Conservation (phyloP, 805 yeast species). For the Clavispora asparagi region DNA sequence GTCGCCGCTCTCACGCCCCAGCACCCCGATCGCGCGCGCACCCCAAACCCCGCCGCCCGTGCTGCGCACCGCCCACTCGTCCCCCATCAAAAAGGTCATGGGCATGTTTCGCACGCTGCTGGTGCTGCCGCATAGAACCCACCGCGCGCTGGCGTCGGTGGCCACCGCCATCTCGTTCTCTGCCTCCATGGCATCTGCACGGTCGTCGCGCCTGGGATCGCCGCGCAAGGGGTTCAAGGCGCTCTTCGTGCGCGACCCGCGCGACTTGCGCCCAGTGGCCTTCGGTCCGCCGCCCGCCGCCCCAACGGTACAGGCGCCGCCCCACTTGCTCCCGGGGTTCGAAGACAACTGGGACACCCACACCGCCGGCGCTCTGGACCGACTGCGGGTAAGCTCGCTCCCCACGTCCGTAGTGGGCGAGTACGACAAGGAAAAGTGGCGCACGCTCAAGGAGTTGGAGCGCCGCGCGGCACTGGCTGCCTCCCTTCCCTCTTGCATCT, state of each 20-base stretch:
- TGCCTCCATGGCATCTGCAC: conserved; percentile 22
- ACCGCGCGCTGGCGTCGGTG: conserved; percentile 14
- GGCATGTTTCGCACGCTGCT: conserved; percentile 13
- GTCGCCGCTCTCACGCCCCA: neutral
- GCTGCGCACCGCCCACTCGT: conserved; percentile 3
- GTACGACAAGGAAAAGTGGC: conserved; percentile 65
- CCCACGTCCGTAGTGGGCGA: conserved; percentile 60
- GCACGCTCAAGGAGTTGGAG: conserved; percentile 39
- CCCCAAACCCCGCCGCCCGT: neutral
- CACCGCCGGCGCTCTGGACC: conserved; percentile 28
- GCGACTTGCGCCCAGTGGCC: neutral
- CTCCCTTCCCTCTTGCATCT: neutral
- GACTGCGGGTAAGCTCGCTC: conserved; percentile 38
- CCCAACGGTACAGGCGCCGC: neutral
- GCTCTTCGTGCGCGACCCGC: conserved; percentile 6
- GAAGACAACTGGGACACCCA: conserved; percentile 24
- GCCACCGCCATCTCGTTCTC: conserved; percentile 24
- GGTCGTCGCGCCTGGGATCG: conserved; percentile 26
- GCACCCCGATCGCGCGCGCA: neutral
- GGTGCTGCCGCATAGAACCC: conserved; percentile 12
- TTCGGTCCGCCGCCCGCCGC: neutral
- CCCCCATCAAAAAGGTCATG: conserved; percentile 28
- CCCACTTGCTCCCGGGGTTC: neutral
- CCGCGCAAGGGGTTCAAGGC: conserved; percentile 27
- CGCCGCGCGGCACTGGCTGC: conserved; percentile 3